phyloP scores from a whole-genome alignment of 176 grass and related monocot genomes.

The barley (Hordeum vulgare) region MorexV3_pseudomolecules_assembly NC_058524.1:632166144-632166643 shows the following conservation, averaged over 20 bases:
- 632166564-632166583: conserved; percentile 72
- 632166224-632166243: conserved; percentile 52
- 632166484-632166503: conserved; percentile 91
- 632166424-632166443: conserved; percentile 78
- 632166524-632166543: conserved; percentile 75
- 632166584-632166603: conserved; percentile 79
- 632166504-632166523: conserved; percentile 92
- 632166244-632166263: neutral
- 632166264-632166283: neutral
- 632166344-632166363: conserved; percentile 91
- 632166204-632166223: conserved; percentile 88
- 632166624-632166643: conserved; percentile 52
- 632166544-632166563: conserved; percentile 79
- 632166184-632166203: conserved; percentile 89
- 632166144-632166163: conserved; percentile 78
- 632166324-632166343: conserved; percentile 95
- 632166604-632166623: conserved; percentile 86
- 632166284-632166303: neutral
- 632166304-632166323: conserved; percentile 73
- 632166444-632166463: conserved; percentile 57
- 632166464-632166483: conserved; percentile 80
- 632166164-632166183: conserved; percentile 73
- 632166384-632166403: conserved; percentile 95
- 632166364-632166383: conserved; percentile 96
- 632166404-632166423: conserved; percentile 66